Base-by-base conservation (phyloP, 495 filamentous ascomycete genomes). In the Neurospora sp. region DNA sequence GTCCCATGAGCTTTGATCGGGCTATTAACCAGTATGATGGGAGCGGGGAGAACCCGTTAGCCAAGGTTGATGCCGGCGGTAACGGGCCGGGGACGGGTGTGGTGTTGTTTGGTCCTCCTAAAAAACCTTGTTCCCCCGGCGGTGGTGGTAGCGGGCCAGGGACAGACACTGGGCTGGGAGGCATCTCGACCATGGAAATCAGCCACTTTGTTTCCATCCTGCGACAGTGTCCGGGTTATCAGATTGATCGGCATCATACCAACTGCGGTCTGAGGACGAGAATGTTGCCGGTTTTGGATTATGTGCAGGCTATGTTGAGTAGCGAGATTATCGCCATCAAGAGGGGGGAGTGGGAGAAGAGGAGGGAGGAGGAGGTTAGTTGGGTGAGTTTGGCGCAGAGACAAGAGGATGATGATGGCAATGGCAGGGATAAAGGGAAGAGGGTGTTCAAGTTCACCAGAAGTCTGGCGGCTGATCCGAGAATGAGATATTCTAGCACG, bases 221-320 rank as follows among this genome's bases (percentile, higher is more conserved):
- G 39, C 75, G 77, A 59, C 82, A 86, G 75, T 90, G 87, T 70
- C 90, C 94, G 0, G 84, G 86, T 69, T 97, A 97, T 78, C 92
- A 95, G 77, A 89, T 96, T 70, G 92, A 97, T 78, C 82, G 83
- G 12, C 85, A 92, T 77, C 94, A 97, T 77, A 84, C 84, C 0
- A 91, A 93, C 75, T 97, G 94, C 79, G 94, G 93, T 1, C 83
- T 94, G 14, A 83, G 92, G 9, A 89, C 87, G 14, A 84, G 89
- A 39, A 75, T 96, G 6, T 72, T 92, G 22, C 90, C 92, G 3
- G 82, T 91, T 1, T 81, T 97, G 1, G 90, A 93, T 35, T 87
- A 87, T 59, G 84, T 96, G 41, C 86, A 91, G 71, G 81, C 79
- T 37, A 81, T 86, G 74, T 76, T 88, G 3, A 79, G 81, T 3